Base-by-base conservation (phyloP, 306 rosid species). In the Carpinus fangiana region DNA sequence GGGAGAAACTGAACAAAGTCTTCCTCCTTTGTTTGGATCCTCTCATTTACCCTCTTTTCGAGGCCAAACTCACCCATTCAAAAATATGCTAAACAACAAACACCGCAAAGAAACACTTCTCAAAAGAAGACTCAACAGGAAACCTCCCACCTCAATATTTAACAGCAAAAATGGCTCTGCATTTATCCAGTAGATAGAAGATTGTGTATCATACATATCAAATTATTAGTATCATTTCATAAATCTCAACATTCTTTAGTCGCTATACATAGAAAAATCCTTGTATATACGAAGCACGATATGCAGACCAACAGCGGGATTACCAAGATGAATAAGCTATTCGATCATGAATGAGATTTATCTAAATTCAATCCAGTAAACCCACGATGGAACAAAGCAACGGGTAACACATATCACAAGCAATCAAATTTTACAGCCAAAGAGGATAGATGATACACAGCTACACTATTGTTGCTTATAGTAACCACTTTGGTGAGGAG, bases 401-500 rank as follows among this genome's bases (percentile, higher is more conserved):
- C 11, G 14, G 4, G 8, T 4, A 79, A 79, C 62, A 76, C 56
- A 23, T 17, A 23, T 17, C 53, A 48, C 76, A 87, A 88, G 66
- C 81, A 82, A 85, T 79, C 74, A 59, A 4, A 79, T 47, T 28
- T 47, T 46, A 76, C 51, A 78, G 53, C 76, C 73, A 61, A 60
- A 73, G 73, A 18, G 74, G 28, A 28, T 75, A 72, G 79, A 11
- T 17, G 10, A 0, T 4, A 21, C 11, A 50, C 21, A 4, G 28
- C 72, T 36, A 65, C 75, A 80, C 87, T 89, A 95, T 83, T 91
- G 97, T 76, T 74, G 97, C 85, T 84, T 87, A 77, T 95, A 93
- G 84, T 91, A 90, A 74, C 99, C 97, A 79, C 97, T 79, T 88
- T 94, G 98, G 80, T 88, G 93, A 21, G 95, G 98, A 68, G 91